Evolutionary conservation across 768 basidiomycete species (phyloP), one percentile per base, ranked within the genome.

Genomic region (Agaricus blazei): DNA sequence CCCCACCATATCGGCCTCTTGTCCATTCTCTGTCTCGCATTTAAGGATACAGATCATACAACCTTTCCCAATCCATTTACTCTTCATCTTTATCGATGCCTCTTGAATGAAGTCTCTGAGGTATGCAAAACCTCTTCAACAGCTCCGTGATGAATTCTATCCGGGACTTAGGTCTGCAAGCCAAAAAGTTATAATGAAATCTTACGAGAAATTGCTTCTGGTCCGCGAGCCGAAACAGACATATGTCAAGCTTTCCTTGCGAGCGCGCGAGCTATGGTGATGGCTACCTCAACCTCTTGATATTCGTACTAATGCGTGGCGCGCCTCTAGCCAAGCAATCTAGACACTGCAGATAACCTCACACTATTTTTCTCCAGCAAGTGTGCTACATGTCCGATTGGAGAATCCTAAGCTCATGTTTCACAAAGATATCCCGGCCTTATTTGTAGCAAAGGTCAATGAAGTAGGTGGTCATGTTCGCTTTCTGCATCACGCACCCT

Each of bases 1-100:
- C 88, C 90, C 1, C 90, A 93, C 62, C 91, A 93, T 65, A 73
- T 93, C 49, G 78, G 79, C 48, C 71, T 92, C 14, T 72, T 92
- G 31, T 78, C 79, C 34, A 71, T 90, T 26, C 72, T 91, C 36
- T 72, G 83, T 56, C 70, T 86, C 11, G 70, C 80, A 3, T 88
- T 84, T 67, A 85, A 81, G 64, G 83, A 87, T 59, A 74, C 75
- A 55, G 74, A 75, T 26, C 69, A 76, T 42, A 76, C 75, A 53
- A 74, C 74, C 26, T 74, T 89, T 9, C 81, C 87, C 1, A 65
- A 79, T 23, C 59, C 68, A 6, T 90, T 88, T 63, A 65, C 81
- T 12, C 70, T 90, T 19, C 82, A 85, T 61, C 63, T 89, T 12
- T 81, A 85, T 56, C 82, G 87, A 15, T 70, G 87, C 51, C 71